These are phyloP conservation scores for Fusarium brachygibbosum DNA, from an alignment of 2,329 filamentous ascomycete species.

Conservation along the genomic window DNA sequence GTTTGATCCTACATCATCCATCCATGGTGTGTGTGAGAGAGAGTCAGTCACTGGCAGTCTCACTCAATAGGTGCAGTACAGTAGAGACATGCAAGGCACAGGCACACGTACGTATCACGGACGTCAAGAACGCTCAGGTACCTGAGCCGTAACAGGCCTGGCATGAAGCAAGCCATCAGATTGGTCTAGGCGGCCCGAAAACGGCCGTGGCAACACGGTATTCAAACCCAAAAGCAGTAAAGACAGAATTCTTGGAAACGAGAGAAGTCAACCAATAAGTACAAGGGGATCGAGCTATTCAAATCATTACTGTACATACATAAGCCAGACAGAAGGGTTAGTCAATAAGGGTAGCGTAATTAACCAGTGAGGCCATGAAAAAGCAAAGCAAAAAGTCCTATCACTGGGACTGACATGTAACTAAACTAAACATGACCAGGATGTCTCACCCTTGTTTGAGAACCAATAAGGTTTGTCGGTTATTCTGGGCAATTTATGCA, in stretches of 20 bases:
- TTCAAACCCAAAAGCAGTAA: conserved; percentile 26
- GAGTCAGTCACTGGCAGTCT: background rate
- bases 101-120: background rate
- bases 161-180: background rate
- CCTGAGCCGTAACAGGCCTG: background rate
- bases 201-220: conserved; percentile 12
- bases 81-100: background rate
- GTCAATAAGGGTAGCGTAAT: background rate
- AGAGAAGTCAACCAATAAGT: conserved; percentile 3
- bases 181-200: conserved; percentile 10
- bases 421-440: background rate
- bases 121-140: conserved; percentile 12
- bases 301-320: background rate
- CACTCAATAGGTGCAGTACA: background rate
- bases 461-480: background rate
- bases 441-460: background rate
- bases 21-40: conserved; percentile 8
- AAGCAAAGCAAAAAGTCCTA: background rate
- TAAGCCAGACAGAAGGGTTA: background rate
- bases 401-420: background rate
- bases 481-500: background rate
- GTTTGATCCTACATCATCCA: background rate
- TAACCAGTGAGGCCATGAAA: conserved; percentile 3
- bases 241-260: conserved; percentile 8
- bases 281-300: background rate